phyloP scores from a whole-genome alignment of 106 monocot genomes.

The Alisma plantagoaquatica region DNA sequence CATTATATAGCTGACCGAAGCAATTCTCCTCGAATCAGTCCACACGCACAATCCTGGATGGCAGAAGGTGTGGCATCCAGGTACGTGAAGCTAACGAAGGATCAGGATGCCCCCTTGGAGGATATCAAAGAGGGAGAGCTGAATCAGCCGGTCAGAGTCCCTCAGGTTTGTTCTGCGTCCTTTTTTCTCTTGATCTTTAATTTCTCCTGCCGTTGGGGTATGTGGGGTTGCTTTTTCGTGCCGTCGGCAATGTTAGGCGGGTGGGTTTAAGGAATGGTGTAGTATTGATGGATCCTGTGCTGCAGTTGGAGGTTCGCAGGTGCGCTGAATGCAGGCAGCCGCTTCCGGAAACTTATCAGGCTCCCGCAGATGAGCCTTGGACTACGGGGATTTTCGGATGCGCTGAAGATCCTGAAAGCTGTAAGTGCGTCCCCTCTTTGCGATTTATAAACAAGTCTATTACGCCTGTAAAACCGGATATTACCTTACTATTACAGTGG shows the following conservation, averaged over 20 bases:
- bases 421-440: too few species aligned
- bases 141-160: slow-evolving; percentile 12
- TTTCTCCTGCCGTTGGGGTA: not conserved
- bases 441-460: too few species aligned
- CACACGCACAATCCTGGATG: too few species aligned
- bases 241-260: too few species aligned
- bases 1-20: too few species aligned
- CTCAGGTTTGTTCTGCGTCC: slow-evolving; percentile 2
- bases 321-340: slow-evolving; percentile 60
- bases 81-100: slow-evolving; percentile 15
- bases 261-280: not conserved
- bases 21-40: too few species aligned
- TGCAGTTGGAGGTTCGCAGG: slow-evolving; percentile 48
- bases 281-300: not conserved
- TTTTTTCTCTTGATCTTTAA: not conserved
- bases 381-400: slow-evolving; percentile 60
- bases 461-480: too few species aligned
- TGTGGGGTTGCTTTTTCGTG: not conserved
- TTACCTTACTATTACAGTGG: too few species aligned
- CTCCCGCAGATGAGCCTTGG: slow-evolving; percentile 65
- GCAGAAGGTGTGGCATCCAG: too few species aligned
- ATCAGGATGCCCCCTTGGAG: slow-evolving; percentile 8
- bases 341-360: slow-evolving; percentile 52
- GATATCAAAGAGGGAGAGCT: slow-evolving; percentile 11
- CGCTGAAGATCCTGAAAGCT: slow-evolving; percentile 43